Percentiles rank a stretch among this genome's conserved stretches.
phyloP scores from a whole-genome alignment of 192 early-diverging fungal species.

The Ambispora gerdemannii region DNA sequence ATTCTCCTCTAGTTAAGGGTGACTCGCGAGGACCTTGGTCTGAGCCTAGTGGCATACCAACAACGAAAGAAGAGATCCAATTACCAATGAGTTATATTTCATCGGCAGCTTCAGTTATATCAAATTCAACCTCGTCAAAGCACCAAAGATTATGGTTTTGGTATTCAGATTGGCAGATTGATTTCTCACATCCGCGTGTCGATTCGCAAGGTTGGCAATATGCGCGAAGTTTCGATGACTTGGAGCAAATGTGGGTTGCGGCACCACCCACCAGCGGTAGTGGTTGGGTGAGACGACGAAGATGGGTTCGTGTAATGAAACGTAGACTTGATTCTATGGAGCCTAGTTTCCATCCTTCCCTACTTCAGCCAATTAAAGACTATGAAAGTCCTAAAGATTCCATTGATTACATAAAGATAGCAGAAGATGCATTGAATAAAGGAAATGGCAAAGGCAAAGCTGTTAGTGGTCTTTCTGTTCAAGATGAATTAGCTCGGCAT shows the following conservation, averaged over 20 bases:
- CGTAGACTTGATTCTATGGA: conserved; percentile 48
- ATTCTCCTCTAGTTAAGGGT: conserved; percentile 42
- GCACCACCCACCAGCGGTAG: conserved; percentile 45
- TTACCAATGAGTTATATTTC: conserved; percentile 40
- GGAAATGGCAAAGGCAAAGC: not conserved
- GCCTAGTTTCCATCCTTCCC: not conserved
- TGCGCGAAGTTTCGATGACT: conserved; percentile 52
- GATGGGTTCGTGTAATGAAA: conserved; percentile 81
- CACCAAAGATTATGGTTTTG: conserved; percentile 63
- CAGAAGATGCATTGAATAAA: conserved; percentile 25
- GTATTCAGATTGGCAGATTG: conserved; percentile 79
- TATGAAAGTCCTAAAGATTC: conserved; percentile 9
- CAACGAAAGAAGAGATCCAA: conserved; percentile 48
- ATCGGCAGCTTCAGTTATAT: conserved; percentile 21
- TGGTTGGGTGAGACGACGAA: conserved; percentile 62
- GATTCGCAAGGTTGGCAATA: conserved; percentile 78
- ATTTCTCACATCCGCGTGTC: conserved; percentile 53
- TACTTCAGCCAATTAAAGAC: not conserved
- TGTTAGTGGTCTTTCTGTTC: not conserved
- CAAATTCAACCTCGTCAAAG: conserved; percentile 27
- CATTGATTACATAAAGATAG: conserved; percentile 23
- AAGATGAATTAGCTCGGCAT: conserved; percentile 46
- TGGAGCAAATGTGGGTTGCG: conserved; percentile 52
- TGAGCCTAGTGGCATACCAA: conserved; percentile 48
- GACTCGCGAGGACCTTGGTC: conserved; percentile 67